phyloP scores from a whole-genome alignment of 1,139 yeast genomes.

The Zygotorulaspora mrakii region DNA sequence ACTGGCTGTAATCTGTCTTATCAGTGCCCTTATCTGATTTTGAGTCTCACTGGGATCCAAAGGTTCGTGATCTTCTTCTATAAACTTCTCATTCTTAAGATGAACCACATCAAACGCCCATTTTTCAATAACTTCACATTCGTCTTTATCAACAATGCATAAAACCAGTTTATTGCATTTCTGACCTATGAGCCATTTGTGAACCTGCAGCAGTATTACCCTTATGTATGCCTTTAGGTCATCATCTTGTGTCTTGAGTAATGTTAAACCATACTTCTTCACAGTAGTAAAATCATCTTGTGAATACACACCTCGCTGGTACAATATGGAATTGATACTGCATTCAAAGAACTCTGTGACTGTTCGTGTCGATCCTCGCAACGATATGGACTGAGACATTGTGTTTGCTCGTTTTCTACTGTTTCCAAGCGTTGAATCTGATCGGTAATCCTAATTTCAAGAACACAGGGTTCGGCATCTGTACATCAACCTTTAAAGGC shows the following conservation, averaged over 20 bases:
- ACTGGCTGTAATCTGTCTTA: constrained; percentile 86
- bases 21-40: constrained; percentile 74
- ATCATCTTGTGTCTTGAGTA: constrained; percentile 70
- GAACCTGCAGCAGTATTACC: constrained; percentile 69
- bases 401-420: constrained; percentile 2
- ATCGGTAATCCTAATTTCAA: no score
- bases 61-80: constrained; percentile 10
- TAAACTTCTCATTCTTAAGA: constrained; percentile 44
- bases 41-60: constrained; percentile 48
- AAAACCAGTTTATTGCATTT: constrained; percentile 66
- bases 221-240: constrained; percentile 70
- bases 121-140: constrained; percentile 68
- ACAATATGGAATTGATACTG: constrained; percentile 73
- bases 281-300: constrained; percentile 80
- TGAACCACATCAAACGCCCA: constrained; percentile 70
- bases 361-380: constrained; percentile 72
- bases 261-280: constrained; percentile 73
- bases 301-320: constrained; percentile 89
- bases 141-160: constrained; percentile 63
- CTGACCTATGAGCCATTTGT: constrained; percentile 75
- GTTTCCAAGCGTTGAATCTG: no score
- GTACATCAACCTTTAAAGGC: background rate
- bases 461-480: no score
- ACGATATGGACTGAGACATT: constrained; percentile 42
- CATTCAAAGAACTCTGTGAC: constrained; percentile 84